These are phyloP conservation scores for Pseudogymnoascus sp. DNA, from an alignment of 2,329 filamentous ascomycete genomes.

Conservation along the genomic window DNA sequence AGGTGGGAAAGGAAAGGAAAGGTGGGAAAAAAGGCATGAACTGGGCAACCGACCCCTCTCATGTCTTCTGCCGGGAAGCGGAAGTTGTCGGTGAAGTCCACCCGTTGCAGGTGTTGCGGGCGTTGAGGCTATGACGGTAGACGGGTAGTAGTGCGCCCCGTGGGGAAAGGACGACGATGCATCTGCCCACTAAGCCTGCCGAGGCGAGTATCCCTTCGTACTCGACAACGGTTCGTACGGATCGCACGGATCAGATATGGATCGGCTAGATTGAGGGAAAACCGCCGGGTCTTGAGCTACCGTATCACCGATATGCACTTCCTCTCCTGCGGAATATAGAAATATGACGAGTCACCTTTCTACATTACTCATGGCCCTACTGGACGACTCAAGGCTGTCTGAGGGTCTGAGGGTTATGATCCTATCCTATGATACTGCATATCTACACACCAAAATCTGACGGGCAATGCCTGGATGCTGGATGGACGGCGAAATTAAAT, in stretches of 20 bases:
- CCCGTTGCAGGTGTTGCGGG: neutral
- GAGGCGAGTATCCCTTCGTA: neutral
- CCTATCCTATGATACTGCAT: neutral
- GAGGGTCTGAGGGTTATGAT: neutral
- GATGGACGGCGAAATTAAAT: neutral
- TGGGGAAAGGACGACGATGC: neutral
- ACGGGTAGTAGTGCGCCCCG: neutral
- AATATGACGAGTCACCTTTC: neutral
- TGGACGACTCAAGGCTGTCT: too few species aligned
- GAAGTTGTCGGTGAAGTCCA: neutral
- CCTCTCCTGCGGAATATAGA: neutral
- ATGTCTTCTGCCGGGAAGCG: neutral
- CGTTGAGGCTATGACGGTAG: neutral
- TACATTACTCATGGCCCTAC: too few species aligned
- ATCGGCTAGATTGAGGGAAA: neutral
- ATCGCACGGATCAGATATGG: neutral
- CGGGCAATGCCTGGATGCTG: neutral
- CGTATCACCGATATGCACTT: neutral
- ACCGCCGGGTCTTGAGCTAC: neutral
- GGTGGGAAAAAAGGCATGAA: neutral
- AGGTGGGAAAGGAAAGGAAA: neutral
- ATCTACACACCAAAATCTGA: neutral
- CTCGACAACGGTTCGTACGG: neutral
- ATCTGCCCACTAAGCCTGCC: slow-evolving; percentile 1
- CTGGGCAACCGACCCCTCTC: neutral